phyloP scores from a whole-genome alignment of 2,329 filamentous ascomycete species.

The Exophiala sp. region DNA sequence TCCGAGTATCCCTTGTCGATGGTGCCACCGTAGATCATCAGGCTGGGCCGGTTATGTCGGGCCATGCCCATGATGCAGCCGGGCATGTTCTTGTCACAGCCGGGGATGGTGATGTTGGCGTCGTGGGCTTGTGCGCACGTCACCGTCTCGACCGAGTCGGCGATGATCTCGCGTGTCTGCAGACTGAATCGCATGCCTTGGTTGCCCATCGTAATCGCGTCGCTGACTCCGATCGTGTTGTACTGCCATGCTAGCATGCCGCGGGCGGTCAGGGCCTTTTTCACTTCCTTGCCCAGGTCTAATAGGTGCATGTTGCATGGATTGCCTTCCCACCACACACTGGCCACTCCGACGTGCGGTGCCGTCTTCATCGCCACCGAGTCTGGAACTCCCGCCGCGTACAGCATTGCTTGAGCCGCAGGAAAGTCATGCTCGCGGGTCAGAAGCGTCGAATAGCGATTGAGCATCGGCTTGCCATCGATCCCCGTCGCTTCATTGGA shows the following conservation, averaged over 20 bases:
- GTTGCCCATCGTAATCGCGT: conserved; percentile 85
- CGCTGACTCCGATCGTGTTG: conserved; percentile 82
- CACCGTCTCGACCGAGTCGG: conserved; percentile 88
- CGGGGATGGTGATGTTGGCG: conserved; percentile 86
- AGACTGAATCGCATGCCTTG: conserved; percentile 90
- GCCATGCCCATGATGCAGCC: conserved; percentile 86
- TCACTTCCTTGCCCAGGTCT: conserved; percentile 81
- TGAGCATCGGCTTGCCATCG: conserved; percentile 62
- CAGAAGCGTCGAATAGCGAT: conserved; percentile 76
- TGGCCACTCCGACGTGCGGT: conserved; percentile 84
- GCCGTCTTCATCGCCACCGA: conserved; percentile 80
- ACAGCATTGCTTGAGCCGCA: conserved; percentile 93
- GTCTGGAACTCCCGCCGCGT: conserved; percentile 81
- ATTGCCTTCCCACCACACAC: conserved; percentile 97
- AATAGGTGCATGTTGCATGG: conserved; percentile 79
- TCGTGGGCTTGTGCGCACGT: conserved; percentile 90
- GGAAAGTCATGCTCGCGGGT: conserved; percentile 86
- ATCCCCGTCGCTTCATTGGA: conserved; percentile 47
- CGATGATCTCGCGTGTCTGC: conserved; percentile 85
- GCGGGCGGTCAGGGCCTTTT: conserved; percentile 70
- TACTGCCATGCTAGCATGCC: conserved; percentile 94
- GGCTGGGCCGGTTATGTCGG: conserved; percentile 80
- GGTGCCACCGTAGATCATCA: conserved; percentile 94
- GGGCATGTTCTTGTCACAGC: conserved; percentile 98
- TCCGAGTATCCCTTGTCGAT: conserved; percentile 81